Conservation (phyloP, 2,329 filamentous ascomycete genomes). For the Hymenoscyphus fructigenus region DNA sequence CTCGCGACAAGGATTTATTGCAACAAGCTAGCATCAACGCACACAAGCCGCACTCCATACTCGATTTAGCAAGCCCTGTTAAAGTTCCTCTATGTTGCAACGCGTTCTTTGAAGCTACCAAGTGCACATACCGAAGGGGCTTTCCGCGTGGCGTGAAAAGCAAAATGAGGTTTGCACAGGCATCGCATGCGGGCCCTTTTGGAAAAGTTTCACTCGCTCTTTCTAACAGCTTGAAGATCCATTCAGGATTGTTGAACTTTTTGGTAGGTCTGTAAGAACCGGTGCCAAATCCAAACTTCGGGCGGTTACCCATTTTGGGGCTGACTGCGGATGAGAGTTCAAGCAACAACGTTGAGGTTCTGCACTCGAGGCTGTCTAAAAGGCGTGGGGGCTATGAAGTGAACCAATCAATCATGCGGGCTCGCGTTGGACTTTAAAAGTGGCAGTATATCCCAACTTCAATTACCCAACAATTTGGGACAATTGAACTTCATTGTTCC, state of each 20-base stretch:
- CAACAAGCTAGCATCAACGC: neutral
- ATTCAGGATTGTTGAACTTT: neutral
- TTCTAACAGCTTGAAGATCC: neutral
- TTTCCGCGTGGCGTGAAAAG: neutral
- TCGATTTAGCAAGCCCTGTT: neutral
- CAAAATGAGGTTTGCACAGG: neutral
- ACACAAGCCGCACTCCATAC: neutral
- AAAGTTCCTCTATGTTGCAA: neutral
- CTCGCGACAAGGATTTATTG: neutral
- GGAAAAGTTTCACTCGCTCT: neutral
- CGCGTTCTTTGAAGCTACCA: neutral
- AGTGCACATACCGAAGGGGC: neutral
- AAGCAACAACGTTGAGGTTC: neutral
- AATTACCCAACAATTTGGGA: too few species aligned
- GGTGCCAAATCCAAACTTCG: neutral
- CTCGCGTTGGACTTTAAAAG: too few species aligned
- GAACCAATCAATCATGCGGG: too few species aligned
- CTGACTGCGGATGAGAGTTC: neutral
- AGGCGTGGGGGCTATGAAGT: too few species aligned
- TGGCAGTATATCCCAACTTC: too few species aligned
- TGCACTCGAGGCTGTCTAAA: neutral
- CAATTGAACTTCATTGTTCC: too few species aligned
- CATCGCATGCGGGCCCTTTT: neutral
- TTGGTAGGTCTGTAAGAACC: neutral
- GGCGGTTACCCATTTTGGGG: neutral